Evolutionary conservation across 768 basidiomycete genomes (phyloP).

Genomic region (Hysterangium stoloniferum): DNA sequence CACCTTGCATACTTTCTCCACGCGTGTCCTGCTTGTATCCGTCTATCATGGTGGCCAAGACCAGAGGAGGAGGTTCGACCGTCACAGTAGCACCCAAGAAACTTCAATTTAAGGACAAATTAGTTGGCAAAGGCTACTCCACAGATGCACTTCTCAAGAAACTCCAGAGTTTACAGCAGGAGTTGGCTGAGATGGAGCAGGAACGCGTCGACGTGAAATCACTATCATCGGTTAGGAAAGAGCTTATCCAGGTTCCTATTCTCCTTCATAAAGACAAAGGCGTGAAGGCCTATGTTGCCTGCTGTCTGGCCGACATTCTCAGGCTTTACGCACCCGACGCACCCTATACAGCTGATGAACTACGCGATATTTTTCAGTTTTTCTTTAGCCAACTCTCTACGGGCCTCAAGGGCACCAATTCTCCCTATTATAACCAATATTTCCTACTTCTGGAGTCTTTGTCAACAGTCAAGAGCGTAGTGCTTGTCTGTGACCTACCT

Average conservation of each 20-base stretch:
- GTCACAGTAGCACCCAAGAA: conserved; percentile 12
- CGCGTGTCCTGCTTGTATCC: not conserved
- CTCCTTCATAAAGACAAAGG: conserved; percentile 93
- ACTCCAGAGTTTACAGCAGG: conserved; percentile 67
- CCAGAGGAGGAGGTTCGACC: not conserved
- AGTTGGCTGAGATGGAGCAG: conserved; percentile 81
- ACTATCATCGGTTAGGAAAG: conserved; percentile 60
- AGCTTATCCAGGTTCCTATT: conserved; percentile 71
- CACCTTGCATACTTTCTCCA: not conserved
- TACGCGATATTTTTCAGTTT: conserved; percentile 96
- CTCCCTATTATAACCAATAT: conserved; percentile 86
- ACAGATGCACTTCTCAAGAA: conserved; percentile 84
- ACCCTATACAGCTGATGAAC: conserved; percentile 82
- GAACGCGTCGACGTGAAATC: conserved; percentile 73
- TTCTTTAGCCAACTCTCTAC: conserved; percentile 79
- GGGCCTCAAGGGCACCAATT: conserved; percentile 68
- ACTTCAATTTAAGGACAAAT: conserved; percentile 68
- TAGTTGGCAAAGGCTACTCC: conserved; percentile 63
- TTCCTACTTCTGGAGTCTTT: conserved; percentile 91
- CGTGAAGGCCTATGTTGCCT: conserved; percentile 91
- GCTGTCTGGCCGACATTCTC: conserved; percentile 91
- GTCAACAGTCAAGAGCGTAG: conserved; percentile 90
- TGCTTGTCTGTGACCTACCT: conserved; percentile 87
- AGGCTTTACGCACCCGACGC: conserved; percentile 94
- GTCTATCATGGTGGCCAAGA: conserved; percentile 11